A percentile compares a stretch with the other conserved stretches of the same genome.
Conservation (phyloP, 202 grass and related monocot genomes). For the Dendrocalamus latiflorus region DNA sequence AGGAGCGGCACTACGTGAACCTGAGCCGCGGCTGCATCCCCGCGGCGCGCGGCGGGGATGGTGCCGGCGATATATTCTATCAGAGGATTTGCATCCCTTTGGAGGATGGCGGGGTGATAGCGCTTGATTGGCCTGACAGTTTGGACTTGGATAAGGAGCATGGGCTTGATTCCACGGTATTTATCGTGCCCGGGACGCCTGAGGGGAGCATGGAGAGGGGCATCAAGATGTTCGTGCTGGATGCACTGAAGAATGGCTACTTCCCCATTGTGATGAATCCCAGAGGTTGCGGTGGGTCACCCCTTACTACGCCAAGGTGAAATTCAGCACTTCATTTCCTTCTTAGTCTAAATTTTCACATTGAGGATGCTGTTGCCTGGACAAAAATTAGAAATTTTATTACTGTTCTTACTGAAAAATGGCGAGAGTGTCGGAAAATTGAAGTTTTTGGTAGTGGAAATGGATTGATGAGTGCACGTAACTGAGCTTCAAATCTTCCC, state of each 20-base stretch:
- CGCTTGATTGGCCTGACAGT: slow-evolving; percentile 83
- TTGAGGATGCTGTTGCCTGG: neutral
- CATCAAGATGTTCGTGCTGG: slow-evolving; percentile 57
- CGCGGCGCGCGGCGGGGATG: neutral
- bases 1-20: slow-evolving; percentile 85
- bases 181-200: slow-evolving; percentile 60
- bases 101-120: slow-evolving; percentile 79
- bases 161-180: slow-evolving; percentile 67
- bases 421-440: neutral
- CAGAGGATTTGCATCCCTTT: slow-evolving; percentile 66
- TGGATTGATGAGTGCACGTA: neutral
- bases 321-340: neutral
- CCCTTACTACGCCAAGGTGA: slow-evolving; percentile 81
- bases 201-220: slow-evolving; percentile 76
- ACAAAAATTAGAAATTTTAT: neutral
- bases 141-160: slow-evolving; percentile 71
- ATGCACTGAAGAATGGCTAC: slow-evolving; percentile 65
- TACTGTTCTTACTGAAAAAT: neutral
- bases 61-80: slow-evolving; percentile 38
- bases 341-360: neutral
- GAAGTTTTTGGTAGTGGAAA: neutral
- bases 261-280: slow-evolving; percentile 95
- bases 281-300: slow-evolving; percentile 76
- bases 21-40: slow-evolving; percentile 56
- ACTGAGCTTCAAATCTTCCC: neutral